A percentile compares a stretch with the other conserved stretches of the same genome.
Conservation (phyloP, 2,329 filamentous ascomycete species). For the Cordyceps farinosa region DNA sequence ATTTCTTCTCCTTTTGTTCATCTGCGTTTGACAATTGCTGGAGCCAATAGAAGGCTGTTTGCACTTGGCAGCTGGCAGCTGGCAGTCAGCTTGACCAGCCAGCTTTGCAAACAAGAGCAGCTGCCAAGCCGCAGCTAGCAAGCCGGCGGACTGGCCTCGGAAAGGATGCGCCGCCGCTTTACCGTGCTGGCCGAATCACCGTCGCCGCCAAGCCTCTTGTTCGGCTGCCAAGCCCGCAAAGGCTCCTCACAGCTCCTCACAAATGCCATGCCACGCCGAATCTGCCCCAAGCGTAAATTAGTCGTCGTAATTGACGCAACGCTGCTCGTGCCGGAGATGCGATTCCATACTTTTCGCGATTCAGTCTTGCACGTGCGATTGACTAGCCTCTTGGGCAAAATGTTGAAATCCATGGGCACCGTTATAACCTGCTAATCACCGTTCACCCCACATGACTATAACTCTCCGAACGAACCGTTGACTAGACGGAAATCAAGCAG, state of each 20-base stretch:
- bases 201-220: conserved; percentile 15
- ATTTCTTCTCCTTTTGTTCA: too few relatives aligned
- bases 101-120: not conserved
- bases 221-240: conserved; percentile 17
- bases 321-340: not conserved
- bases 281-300: conserved; percentile 10
- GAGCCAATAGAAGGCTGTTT: not conserved
- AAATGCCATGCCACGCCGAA: not conserved
- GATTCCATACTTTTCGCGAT: too few relatives aligned
- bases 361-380: too few relatives aligned
- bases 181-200: conserved; percentile 10
- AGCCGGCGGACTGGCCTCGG: not conserved
- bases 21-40: not conserved
- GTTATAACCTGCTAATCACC: not conserved
- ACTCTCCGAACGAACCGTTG: too few relatives aligned
- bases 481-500: too few relatives aligned
- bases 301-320: not conserved
- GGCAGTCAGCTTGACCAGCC: not conserved
- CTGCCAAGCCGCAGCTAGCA: conserved; percentile 10
- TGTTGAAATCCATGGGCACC: too few relatives aligned
- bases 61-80: not conserved
- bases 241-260: not conserved
- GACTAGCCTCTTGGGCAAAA: too few relatives aligned
- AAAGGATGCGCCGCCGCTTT: conserved; percentile 13
- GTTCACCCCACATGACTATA: not conserved